Evolutionary conservation across 2,329 filamentous ascomycete species (phyloP), one percentile per base, ranked within the genome.

Genomic region (Xylaria sp.): DNA sequence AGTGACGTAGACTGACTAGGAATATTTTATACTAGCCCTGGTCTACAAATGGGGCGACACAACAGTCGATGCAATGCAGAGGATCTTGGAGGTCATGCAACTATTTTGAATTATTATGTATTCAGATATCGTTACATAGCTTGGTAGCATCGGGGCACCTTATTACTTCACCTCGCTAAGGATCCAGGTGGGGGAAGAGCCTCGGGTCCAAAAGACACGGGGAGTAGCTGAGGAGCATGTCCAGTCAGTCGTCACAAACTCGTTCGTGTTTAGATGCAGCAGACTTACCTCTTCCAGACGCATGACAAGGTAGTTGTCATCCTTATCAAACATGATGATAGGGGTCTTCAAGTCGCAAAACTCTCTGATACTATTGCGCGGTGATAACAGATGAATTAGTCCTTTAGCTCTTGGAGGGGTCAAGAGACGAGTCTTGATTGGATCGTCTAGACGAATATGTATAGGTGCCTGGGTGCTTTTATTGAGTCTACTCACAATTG

Each of bases 311-410:
- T 87, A 94, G 69, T 90, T 87, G 2, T 90, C 91, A 71, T 94
- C 87, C 79, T 90, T 91, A 80, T 97, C 94, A 80, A 97, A 97
- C 95, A 98, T 97, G 79, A 97, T 89, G 65, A 99, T 87, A 0
- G 94, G 95, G 67, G 88, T 89, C 6, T 85, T 82, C n/a, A 89
- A 77, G 6, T 85, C 80, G 73, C 89, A 92, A 76, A 94, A 94
- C 81, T 95, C 92, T 57, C 92, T 89, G 72, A 95, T 93, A 74
- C 90, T 91, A 46, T 63, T 38, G 26, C 15, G 59, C 42, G 38
- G 31, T 15, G 15, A 69, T 11, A 26, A 62, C 36, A 6, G 44
- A 23, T 15, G 11, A 38, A 49, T 68, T 57, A 68, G 65, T 58
- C 51, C 26, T 15, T 20, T 4, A 13, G n/a, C 51, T 36, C 17